Conservation (phyloP, 2,329 filamentous ascomycete genomes). For the Pseudogymnoascus destructans region DNA sequence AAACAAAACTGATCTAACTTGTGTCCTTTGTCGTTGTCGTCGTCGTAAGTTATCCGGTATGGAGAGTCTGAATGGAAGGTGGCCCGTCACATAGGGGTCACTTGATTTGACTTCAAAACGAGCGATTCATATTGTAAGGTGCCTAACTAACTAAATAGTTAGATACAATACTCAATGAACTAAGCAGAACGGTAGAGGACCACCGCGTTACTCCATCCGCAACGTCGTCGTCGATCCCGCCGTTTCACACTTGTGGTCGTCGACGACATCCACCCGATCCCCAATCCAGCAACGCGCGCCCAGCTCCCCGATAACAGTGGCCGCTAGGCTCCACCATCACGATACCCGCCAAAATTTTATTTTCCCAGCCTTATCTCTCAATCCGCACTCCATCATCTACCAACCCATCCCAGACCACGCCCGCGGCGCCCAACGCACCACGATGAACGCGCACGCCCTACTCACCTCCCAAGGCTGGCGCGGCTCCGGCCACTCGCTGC, state of each 20-base stretch:
- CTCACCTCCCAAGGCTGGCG: constrained; percentile 82
- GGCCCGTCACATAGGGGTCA: background rate
- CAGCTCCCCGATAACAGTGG: constrained; percentile 4
- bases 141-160: background rate
- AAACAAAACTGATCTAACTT: background rate
- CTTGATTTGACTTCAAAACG: background rate
- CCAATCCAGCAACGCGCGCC: background rate
- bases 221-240: background rate
- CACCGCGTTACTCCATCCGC: too few species aligned
- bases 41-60: background rate
- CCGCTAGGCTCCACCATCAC: constrained; percentile 1
- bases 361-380: constrained; percentile 6
- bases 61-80: background rate
- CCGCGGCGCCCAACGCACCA: background rate
- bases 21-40: background rate
- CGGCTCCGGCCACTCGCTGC: constrained; percentile 76
- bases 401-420: background rate
- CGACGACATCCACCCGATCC: background rate
- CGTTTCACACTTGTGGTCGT: background rate
- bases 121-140: background rate
- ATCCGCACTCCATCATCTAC: background rate
- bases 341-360: constrained; percentile 6
- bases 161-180: background rate
- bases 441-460: constrained; percentile 75
- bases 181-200: background rate